Conservation (phyloP, 768 basidiomycete species). For the Kwoniella bestiolae region DNA sequence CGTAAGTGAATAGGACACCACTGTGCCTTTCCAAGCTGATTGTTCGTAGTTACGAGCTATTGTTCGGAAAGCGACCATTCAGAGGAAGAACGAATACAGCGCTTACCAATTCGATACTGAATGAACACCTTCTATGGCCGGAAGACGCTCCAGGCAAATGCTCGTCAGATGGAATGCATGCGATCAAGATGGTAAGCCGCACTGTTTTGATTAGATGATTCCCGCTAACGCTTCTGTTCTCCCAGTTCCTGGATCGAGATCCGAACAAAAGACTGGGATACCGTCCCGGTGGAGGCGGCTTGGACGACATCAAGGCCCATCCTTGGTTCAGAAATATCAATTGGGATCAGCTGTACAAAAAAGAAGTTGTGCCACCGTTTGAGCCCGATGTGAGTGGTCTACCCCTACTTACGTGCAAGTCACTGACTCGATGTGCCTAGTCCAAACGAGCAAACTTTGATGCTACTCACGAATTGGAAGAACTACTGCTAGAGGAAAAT, state of each 20-base stretch:
- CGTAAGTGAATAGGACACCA: slow-evolving; percentile 58
- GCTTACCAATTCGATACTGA: slow-evolving; percentile 87
- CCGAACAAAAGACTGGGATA: slow-evolving; percentile 78
- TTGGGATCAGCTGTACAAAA: slow-evolving; percentile 77
- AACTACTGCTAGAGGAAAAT: slow-evolving; percentile 92
- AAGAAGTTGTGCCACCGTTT: slow-evolving; percentile 72
- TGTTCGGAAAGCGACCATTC: slow-evolving; percentile 90
- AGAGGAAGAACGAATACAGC: slow-evolving; percentile 90
- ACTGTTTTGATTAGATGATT: background rate
- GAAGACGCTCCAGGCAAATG: slow-evolving; percentile 83
- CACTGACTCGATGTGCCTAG: slow-evolving; percentile 59
- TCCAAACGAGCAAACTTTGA: slow-evolving; percentile 99
- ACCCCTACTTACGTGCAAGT: background rate
- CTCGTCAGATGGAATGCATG: slow-evolving; percentile 74
- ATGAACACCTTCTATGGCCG: slow-evolving; percentile 84
- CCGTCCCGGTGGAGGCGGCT: slow-evolving; percentile 72
- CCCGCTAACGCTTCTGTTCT: no score
- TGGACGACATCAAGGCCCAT: slow-evolving; percentile 75
- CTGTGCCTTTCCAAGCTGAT: slow-evolving; percentile 14
- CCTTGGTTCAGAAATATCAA: slow-evolving; percentile 83
- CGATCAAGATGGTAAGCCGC: slow-evolving; percentile 75
- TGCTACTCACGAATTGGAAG: slow-evolving; percentile 96
- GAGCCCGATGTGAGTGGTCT: slow-evolving; percentile 79
- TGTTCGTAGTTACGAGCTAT: slow-evolving; percentile 66
- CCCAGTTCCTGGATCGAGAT: slow-evolving; percentile 85